Conservation (phyloP, 2,329 filamentous ascomycete genomes). For the Hymenoscyphus occultus region DNA sequence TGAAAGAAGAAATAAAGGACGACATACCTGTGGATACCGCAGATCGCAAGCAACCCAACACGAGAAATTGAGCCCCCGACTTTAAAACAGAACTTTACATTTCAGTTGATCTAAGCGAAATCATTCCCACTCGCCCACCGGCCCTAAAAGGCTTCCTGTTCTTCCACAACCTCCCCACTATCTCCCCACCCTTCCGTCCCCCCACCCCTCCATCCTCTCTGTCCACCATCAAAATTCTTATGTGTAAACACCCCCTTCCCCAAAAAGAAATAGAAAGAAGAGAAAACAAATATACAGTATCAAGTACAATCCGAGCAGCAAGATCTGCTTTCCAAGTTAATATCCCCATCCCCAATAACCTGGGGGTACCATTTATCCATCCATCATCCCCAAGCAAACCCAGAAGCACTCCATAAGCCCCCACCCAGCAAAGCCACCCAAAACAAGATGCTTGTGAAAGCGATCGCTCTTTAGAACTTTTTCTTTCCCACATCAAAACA, state of each 20-base stretch:
- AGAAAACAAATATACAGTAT: neutral
- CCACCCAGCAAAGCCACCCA: conserved; percentile 7
- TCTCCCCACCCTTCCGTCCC: neutral
- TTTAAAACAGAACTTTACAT: conserved; percentile 1
- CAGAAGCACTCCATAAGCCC: conserved; percentile 4
- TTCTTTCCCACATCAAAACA: conserved; percentile 6
- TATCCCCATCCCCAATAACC: neutral
- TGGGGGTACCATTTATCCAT: neutral
- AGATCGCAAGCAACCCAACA: no score
- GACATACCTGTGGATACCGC: neutral
- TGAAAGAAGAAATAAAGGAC: conserved; percentile 4
- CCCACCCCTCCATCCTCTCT: neutral
- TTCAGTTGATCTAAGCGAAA: conserved; percentile 2
- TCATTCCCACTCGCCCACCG: neutral
- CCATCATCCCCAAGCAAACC: neutral
- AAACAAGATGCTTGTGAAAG: conserved; percentile 11
- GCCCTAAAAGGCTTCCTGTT: neutral
- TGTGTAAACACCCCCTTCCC: conserved; percentile 1
- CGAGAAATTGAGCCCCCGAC: neutral
- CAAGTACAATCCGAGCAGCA: conserved; percentile 7
- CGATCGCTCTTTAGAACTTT: conserved; percentile 5
- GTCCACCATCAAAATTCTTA: neutral
- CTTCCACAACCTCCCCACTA: neutral
- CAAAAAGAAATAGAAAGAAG: neutral
- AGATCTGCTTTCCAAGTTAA: conserved; percentile 10